Evolutionary conservation across 1,284 basidiomycete genomes (phyloP), one percentile per base, ranked within the genome.

Genomic region (Heliocybe sulcata): DNA sequence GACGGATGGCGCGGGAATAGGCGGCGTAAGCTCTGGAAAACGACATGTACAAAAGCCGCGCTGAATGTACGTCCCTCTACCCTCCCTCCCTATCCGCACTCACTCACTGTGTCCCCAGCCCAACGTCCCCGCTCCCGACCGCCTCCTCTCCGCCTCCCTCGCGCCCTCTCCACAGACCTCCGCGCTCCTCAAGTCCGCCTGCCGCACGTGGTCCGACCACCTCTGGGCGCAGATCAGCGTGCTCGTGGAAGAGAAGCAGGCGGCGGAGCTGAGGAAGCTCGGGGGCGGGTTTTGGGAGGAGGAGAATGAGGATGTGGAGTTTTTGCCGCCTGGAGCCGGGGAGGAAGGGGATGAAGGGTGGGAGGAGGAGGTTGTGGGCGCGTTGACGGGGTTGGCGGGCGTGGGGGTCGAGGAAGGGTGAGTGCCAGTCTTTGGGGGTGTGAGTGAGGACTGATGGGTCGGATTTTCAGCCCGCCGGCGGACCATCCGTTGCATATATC

Each of bases 161-260:
- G 86, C 87, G 0, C 94, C 94, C 2, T 82, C 84, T 0, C 76
- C 81, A 2, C 77, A 83, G 60, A 94, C 96, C 3, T 81, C 91
- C 0, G 76, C 75, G 4, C 78, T 93, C 6, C 84, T 98, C 10
- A 82, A 81, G 63, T 79, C 85, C 0, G 87, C 90, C 2, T 95
- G 93, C 65, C 74, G 85, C 33, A 89, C 87, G 25, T 99, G 95
- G 94, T 90, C 95, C 66, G 96, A 99, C 65, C 85, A 94, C 60
- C 77, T 98, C 0, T 99, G 96, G 97, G 92, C 92, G 1, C 87
- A 93, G 61, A 77, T 96, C 56, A 88, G 87, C 63, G 78, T 94
- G 48, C 76, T 93, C 29, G 89, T 93, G 61, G 94, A 98, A 68
- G 85, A 91, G 58, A 84, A 85, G 56, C 78, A 90, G 61, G 83